Base-by-base conservation (phyloP, 805 yeast genomes). In the Saccharomycopsis schoenii region DNA sequence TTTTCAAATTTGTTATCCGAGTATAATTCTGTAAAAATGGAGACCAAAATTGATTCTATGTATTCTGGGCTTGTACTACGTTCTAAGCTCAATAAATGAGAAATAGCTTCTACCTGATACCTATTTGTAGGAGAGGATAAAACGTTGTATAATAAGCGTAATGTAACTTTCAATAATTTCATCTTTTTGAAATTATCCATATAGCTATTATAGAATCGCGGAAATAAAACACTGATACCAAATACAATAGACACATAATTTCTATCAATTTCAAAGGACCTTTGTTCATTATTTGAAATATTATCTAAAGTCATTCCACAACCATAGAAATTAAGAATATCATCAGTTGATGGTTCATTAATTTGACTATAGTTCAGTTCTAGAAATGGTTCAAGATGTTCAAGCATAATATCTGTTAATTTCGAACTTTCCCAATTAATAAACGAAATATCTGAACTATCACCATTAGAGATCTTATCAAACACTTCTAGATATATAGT, bases 31-130 rank as follows among this genome's bases (percentile, higher is more conserved):
- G 84, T 67, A 37, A 89, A 77, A 56, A 83, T 76, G 1, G 80
- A 74, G 0, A 89, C 75, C 1, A 92, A 64, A 0, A 89, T 87
- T 0, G 96, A 93, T 67, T 91, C 96, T 29, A 91, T 78, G 63
- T 81, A 79, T 56, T 80, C 73, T 1, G 78, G 67, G 14, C 82
- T 82, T 29, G 80, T 76, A 19, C 78, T 73, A n/a, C 79, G 70
- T 47, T 83, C 85, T 58, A 93, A 72, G 5, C 78, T 75, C 76
- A 88, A 85, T 1, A 92, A 75, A 24, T 82, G 76, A 58, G 80
- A 82, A 0, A 87, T 88, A 0, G 87, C 79, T 66, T 88, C 96
- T 0, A 86, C 85, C 67, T 89, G 96, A 61, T 78, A 76, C 56
- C 73, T 73, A 2, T 84, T 83, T n/a, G 77, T 72, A 0, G 79